Base-by-base conservation (phyloP, 2,329 filamentous ascomycete species). In the Botrytis medusae region DNA sequence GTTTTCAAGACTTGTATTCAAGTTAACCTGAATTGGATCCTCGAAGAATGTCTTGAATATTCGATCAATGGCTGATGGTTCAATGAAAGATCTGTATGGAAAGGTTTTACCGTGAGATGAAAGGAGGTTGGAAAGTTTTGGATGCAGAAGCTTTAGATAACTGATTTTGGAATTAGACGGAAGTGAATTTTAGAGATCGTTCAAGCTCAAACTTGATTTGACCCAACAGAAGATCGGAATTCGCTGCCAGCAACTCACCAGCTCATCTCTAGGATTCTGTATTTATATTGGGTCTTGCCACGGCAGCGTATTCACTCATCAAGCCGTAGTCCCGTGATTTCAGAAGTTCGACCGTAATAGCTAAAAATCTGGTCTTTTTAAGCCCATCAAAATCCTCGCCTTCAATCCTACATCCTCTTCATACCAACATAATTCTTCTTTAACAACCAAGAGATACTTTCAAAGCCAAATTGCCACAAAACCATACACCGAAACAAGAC, bases 171-270 rank as follows among this genome's bases (percentile, higher is more conserved):
- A 67, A 34, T 16, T 29, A 42, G 29, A 2, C 32, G 20, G 37
- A 22, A 57, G 32, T 29, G 8, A 57, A 68, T 40, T 0, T 12
- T 42, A 7, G 0, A 2, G 12, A 10, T 18, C 1, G 2, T n/a
- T 12, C 1, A 9, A 22, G 16, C n/a, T 8, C 3, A 32, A 29
- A 20, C 16, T 29, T 40, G 5, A 20, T 67, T 22, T 12, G 16
- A 12, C 2, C 18, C 1, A 4, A 5, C 1, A 29, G 2, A 20
- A 29, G 0, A 9, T 16, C 2, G 4, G 14, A 16, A 0, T 37
- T 1, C 2, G 14, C 16, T 67, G n/a, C 18, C 18, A 37, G 51
- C 2, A 29, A 54, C 18, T 40, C 8, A n/a, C 48, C 2, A 29
- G 40, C 18, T 40, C 8, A n/a, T 64, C 1, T 34, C 1, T 9